phyloP scores from a whole-genome alignment of 2,329 filamentous ascomycete genomes.

The Claviceps quebecensis region DNA sequence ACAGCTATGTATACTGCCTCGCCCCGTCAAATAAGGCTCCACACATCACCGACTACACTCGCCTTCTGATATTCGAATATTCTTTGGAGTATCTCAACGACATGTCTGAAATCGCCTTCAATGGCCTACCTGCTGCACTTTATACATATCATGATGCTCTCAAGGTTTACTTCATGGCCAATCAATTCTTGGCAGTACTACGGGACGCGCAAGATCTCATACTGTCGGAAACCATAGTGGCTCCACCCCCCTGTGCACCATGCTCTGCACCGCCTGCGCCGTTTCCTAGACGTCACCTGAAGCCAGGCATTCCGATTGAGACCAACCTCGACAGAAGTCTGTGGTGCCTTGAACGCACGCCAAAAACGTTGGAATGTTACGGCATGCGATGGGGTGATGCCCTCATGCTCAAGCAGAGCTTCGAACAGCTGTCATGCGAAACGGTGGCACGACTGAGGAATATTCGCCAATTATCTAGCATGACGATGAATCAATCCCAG shows the following conservation, averaged over 20 bases:
- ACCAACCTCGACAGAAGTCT: slow-evolving; percentile 43
- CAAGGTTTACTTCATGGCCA: slow-evolving; percentile 63
- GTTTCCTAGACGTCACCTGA: slow-evolving; percentile 30
- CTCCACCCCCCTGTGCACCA: slow-evolving; percentile 29
- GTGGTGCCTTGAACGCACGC: slow-evolving; percentile 38
- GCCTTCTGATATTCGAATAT: slow-evolving; percentile 73
- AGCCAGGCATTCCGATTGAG: slow-evolving; percentile 21
- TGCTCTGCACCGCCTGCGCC: slow-evolving; percentile 38
- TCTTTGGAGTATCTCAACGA: slow-evolving; percentile 68
- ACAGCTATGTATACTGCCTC: slow-evolving; percentile 81
- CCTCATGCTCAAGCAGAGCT: slow-evolving; percentile 36
- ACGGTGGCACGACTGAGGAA: slow-evolving; percentile 29
- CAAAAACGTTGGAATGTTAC: slow-evolving; percentile 39
- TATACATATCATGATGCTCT: slow-evolving; percentile 82
- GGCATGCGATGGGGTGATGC: slow-evolving; percentile 47
- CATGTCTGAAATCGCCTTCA: slow-evolving; percentile 53
- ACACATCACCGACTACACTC: slow-evolving; percentile 59
- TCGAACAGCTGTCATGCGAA: slow-evolving; percentile 34
- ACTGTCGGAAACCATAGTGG: slow-evolving; percentile 33
- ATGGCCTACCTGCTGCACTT: slow-evolving; percentile 46
- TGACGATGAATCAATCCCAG: slow-evolving; percentile 20
- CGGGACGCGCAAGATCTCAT: slow-evolving; percentile 42
- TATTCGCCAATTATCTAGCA: slow-evolving; percentile 21
- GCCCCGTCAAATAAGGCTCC: slow-evolving; percentile 66
- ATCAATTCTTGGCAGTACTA: slow-evolving; percentile 48